phyloP scores from a whole-genome alignment of 2,329 filamentous ascomycete species.

The Xylogone sp. region DNA sequence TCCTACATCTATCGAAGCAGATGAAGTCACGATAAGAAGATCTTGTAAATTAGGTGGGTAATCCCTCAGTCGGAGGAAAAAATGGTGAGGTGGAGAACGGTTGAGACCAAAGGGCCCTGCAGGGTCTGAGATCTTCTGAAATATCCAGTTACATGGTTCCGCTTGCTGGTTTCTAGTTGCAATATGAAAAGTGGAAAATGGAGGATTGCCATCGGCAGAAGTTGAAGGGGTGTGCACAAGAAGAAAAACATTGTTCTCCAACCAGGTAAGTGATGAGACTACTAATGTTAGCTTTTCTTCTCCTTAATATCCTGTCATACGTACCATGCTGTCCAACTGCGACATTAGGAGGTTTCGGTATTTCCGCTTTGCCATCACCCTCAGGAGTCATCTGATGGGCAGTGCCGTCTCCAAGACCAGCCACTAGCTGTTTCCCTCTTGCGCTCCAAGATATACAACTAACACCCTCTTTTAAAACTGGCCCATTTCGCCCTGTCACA shows the following conservation, averaged over 20 bases:
- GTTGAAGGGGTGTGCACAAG: constrained; percentile 69
- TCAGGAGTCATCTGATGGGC: constrained; percentile 80
- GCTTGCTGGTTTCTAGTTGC: constrained; percentile 60
- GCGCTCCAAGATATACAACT: constrained; percentile 89
- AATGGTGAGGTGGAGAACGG: constrained; percentile 68
- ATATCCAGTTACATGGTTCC: constrained; percentile 56
- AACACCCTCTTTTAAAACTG: constrained; percentile 67
- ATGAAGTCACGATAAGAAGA: constrained; percentile 76
- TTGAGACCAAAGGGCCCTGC: constrained; percentile 67
- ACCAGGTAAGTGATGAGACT: constrained; percentile 82
- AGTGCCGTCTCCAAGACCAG: constrained; percentile 76
- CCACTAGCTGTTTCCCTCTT: constrained; percentile 88
- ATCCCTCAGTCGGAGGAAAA: constrained; percentile 70
- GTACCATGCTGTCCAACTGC: constrained; percentile 62
- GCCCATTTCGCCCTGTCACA: constrained; percentile 55
- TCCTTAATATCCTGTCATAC: constrained; percentile 21
- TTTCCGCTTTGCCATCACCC: constrained; percentile 70
- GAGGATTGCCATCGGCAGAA: constrained; percentile 46
- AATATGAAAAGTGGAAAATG: constrained; percentile 72
- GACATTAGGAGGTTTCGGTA: constrained; percentile 72
- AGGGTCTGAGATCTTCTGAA: constrained; percentile 72
- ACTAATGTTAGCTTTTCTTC: constrained; percentile 20
- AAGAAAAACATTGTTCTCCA: constrained; percentile 83
- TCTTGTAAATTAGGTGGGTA: constrained; percentile 81
- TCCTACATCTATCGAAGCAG: constrained; percentile 74